Percentiles rank a stretch among this genome's conserved stretches.
phyloP scores from a whole-genome alignment of 495 filamentous ascomycete genomes.

The Podospora pseudocomata region DNA sequence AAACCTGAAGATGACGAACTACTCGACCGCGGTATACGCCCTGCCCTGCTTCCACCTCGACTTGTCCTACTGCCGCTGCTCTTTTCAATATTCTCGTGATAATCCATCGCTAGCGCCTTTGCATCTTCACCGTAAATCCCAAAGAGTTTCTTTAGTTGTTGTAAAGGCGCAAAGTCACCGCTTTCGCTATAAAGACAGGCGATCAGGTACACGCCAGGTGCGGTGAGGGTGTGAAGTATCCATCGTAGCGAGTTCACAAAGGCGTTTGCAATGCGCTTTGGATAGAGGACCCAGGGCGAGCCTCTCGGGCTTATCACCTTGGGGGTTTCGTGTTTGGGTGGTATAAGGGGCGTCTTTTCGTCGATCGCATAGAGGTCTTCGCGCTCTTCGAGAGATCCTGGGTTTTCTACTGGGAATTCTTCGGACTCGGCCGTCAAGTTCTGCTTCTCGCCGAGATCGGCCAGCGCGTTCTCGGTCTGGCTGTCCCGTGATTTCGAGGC shows the following conservation, averaged over 20 bases:
- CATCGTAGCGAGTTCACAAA: constrained; percentile 66
- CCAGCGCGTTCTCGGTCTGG: constrained; percentile 34
- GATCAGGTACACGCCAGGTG: constrained; percentile 75
- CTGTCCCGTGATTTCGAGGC: constrained; percentile 24
- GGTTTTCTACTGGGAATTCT: constrained; percentile 19
- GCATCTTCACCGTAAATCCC: constrained; percentile 39
- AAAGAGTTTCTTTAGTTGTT: constrained; percentile 58
- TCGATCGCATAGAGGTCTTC: constrained; percentile 34
- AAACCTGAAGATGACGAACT: constrained; percentile 58
- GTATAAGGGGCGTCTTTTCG: constrained; percentile 67
- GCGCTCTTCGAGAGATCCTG: constrained; percentile 18
- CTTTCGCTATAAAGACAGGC: constrained; percentile 76
- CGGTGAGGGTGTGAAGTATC: constrained; percentile 71
- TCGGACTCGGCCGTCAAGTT: constrained; percentile 30
- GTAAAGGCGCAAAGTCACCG: constrained; percentile 70
- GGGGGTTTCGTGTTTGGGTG: constrained; percentile 26
- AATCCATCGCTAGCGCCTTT: constrained; percentile 38
- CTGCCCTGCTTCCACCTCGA: constrained; percentile 25
- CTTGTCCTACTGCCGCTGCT: constrained; percentile 28
- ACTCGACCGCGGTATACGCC: constrained; percentile 48
- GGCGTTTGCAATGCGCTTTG: constrained; percentile 52
- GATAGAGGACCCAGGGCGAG: constrained; percentile 50
- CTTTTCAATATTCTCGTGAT: constrained; percentile 33
- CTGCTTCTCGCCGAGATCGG: constrained; percentile 35
- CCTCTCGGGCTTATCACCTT: constrained; percentile 37